Percentiles rank a stretch among this genome's conserved stretches.
phyloP scores from a whole-genome alignment of 305 asterid species.

The Fraxinus angustifolia region DNA sequence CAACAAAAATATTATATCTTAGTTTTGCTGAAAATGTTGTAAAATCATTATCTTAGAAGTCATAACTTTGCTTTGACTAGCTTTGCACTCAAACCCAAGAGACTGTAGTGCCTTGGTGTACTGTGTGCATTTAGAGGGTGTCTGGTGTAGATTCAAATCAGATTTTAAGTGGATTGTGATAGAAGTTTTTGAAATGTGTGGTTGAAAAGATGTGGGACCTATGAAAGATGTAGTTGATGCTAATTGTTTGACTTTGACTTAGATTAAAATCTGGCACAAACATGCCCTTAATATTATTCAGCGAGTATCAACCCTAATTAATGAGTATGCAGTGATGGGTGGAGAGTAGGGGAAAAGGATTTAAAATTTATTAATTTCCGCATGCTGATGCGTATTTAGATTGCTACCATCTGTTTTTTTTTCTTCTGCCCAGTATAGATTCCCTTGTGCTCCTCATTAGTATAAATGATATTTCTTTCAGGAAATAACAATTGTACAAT shows the following conservation, averaged over 20 bases:
- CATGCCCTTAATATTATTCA: background rate
- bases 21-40: background rate
- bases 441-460: background rate
- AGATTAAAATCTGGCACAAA: too few relatives aligned
- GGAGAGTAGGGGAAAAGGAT: background rate
- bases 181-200: too few relatives aligned
- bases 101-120: background rate
- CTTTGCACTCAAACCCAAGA: background rate
- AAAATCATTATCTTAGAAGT: background rate
- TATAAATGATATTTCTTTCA: conserved; percentile 5
- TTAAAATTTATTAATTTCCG: background rate
- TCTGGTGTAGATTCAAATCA: too few relatives aligned
- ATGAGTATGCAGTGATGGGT: background rate
- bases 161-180: too few relatives aligned
- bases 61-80: background rate
- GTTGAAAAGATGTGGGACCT: too few relatives aligned
- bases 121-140: background rate
- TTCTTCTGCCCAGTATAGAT: conserved; percentile 6
- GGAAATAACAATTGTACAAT: conserved; percentile 19
- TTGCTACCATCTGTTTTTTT: conserved; percentile 4
- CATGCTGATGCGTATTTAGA: background rate
- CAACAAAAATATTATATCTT: background rate
- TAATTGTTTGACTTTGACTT: too few relatives aligned
- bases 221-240: too few relatives aligned
- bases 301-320: background rate